phyloP scores from a whole-genome alignment of 129 eudicot species.

The Scalesia atractyloides region DNA sequence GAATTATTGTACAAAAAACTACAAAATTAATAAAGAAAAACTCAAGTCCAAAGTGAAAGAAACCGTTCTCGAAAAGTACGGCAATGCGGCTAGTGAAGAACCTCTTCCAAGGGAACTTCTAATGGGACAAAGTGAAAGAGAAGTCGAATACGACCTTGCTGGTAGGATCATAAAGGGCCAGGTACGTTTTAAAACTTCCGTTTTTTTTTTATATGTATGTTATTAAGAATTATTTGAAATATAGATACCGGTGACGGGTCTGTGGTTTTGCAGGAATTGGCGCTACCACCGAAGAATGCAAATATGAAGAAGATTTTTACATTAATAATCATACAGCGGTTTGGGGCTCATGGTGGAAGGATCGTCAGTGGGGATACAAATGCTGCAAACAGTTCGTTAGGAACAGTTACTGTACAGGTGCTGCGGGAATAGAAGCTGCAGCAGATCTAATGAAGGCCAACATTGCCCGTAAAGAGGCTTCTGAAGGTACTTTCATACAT shows the following conservation, averaged over 20 bases:
- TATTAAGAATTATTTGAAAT: background rate
- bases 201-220: background rate
- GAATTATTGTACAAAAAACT: slow-evolving; percentile 76
- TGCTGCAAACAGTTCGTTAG: slow-evolving; percentile 77
- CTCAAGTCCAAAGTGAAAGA: slow-evolving; percentile 74
- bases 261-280: slow-evolving; percentile 53
- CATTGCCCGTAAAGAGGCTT: slow-evolving; percentile 85
- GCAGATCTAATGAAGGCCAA: slow-evolving; percentile 93
- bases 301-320: slow-evolving; percentile 85
- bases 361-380: slow-evolving; percentile 91
- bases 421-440: slow-evolving; percentile 94
- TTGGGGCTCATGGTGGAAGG: slow-evolving; percentile 96
- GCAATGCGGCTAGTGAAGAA: slow-evolving; percentile 82
- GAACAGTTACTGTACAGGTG: slow-evolving; percentile 89
- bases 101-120: slow-evolving; percentile 75
- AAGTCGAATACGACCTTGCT: slow-evolving; percentile 97
- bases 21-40: slow-evolving; percentile 73
- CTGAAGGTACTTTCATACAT: slow-evolving; percentile 37
- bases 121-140: slow-evolving; percentile 85
- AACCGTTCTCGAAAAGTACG: slow-evolving; percentile 81
- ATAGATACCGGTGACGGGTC: background rate
- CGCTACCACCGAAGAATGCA: slow-evolving; percentile 88
- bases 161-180: slow-evolving; percentile 89
- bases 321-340: slow-evolving; percentile 73
- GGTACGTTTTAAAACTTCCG: slow-evolving; percentile 29